Percentiles rank a stretch among this genome's conserved stretches.
Evolutionary conservation across 2,329 filamentous ascomycete species (phyloP).

Genomic region (Colletotrichum chlorophyti): DNA sequence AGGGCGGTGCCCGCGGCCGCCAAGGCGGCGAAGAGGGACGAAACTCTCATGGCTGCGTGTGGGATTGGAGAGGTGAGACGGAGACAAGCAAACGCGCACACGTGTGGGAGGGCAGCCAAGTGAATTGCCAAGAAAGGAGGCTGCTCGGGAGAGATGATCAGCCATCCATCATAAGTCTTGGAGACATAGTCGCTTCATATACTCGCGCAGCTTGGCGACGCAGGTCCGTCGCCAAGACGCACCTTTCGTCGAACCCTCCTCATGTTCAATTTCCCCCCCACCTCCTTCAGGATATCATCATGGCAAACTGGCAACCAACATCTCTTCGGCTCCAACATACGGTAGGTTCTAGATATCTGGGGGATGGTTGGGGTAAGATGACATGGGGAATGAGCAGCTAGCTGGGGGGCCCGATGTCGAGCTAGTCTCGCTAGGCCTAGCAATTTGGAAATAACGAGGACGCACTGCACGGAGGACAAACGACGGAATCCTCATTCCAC

Average conservation of each 20-base stretch:
- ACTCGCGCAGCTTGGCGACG: slow-evolving; percentile 14
- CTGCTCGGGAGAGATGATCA: slow-evolving; percentile 19
- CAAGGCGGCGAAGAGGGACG: slow-evolving; percentile 28
- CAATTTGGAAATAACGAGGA: slow-evolving; percentile 17
- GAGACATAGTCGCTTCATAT: slow-evolving; percentile 23
- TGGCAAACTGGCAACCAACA: background rate
- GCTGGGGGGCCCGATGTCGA: background rate
- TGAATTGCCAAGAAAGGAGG: slow-evolving; percentile 6
- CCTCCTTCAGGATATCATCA: background rate
- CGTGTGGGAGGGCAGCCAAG: slow-evolving; percentile 10
- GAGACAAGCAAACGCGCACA: background rate
- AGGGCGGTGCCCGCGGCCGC: slow-evolving; percentile 26
- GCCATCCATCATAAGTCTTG: background rate
- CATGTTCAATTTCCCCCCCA: too few relatives aligned
- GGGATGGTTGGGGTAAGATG: slow-evolving; percentile 7
- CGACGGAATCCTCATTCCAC: slow-evolving; percentile 11
- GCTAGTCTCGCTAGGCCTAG: slow-evolving; percentile 19
- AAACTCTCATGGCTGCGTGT: slow-evolving; percentile 30
- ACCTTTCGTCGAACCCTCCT: background rate
- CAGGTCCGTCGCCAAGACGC: slow-evolving; percentile 21
- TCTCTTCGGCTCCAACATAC: background rate
- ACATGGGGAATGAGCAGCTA: background rate
- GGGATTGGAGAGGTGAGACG: background rate
- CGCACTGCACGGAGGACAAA: slow-evolving; percentile 22
- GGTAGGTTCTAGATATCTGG: background rate